Evolutionary conservation across 2,329 filamentous ascomycete species (phyloP), one percentile per base, ranked within the genome.

Genomic region (Geosmithia flava): DNA sequence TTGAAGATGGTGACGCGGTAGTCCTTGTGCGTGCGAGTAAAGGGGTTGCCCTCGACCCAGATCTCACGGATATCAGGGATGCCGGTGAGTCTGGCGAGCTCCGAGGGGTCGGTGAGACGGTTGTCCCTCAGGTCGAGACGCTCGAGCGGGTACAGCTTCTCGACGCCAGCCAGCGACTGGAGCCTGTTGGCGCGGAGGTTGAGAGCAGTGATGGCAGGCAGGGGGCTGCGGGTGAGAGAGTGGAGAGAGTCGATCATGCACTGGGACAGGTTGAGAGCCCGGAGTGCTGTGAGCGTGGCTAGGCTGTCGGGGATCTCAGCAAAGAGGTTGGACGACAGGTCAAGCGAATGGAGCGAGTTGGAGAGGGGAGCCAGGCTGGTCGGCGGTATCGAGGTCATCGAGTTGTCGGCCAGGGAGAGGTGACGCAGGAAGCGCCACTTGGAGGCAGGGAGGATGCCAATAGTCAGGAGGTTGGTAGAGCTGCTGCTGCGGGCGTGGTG

Each of bases 171-270:
- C 50, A 98, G 77, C 2, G 89, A 95, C 50, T 81, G 77, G 50
- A 98, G 75, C 44, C 90, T 81, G 62, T 98, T 98, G 46, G 81
- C 87, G 49, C 91, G 83, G 48, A 98, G 76, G 59, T 97, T 97
- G 49, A 98, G 72, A 1, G 90, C 90, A 1, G 87, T 94, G 53
- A 98, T 95, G 19, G 93, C 91, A 27, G 93, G 91, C 5, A 98
- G 74, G 13, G 93, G 88, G 58, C 85, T 93, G 53, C 85, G 81
- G 2, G 82, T 82, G 42, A 98, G 72, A 2, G 91, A 95, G 58
- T 94, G 86, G 49, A 98, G 73, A 16, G 89, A 93, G 56, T 91
- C 87, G 53, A 98, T 97, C 90, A 97, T 96, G 73, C 91, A 97
- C 58, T 95, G 86, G 3, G 91, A 95, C 23, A 98, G 74, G 58